phyloP scores from a whole-genome alignment of 352 stramenopile genomes.

The Phytophthora megakarya region DNA sequence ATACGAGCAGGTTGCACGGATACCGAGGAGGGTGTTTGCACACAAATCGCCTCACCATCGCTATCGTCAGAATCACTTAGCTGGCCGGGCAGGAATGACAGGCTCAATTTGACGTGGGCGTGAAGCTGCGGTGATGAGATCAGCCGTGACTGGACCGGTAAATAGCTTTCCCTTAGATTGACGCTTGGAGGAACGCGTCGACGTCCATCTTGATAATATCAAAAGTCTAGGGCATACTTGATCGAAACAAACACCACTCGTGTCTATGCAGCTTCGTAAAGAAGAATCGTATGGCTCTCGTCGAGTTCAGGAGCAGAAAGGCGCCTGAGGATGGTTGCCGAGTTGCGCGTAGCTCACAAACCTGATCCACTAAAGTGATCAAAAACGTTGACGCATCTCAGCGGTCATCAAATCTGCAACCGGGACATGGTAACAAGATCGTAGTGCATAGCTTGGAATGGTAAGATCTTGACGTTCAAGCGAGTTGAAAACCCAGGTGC shows the following conservation, averaged over 20 bases:
- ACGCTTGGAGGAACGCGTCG: background rate
- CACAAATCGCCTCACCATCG: too few species aligned
- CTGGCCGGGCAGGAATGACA: too few species aligned
- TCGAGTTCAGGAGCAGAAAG: background rate
- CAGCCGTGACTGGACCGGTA: background rate
- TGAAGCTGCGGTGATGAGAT: too few species aligned
- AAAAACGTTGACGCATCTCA: slow-evolving; percentile 9
- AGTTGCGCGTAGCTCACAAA: background rate
- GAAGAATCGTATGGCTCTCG: background rate
- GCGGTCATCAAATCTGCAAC: slow-evolving; percentile 13
- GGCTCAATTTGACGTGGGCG: too few species aligned
- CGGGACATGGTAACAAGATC: slow-evolving; percentile 1
- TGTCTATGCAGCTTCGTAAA: background rate
- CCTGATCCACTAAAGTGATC: background rate
- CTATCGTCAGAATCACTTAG: too few species aligned
- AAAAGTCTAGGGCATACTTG: slow-evolving; percentile 14
- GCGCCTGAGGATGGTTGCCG: background rate
- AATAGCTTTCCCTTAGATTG: background rate
- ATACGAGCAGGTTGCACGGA: too few species aligned
- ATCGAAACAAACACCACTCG: background rate
- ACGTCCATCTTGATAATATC: background rate
- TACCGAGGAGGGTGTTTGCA: too few species aligned
- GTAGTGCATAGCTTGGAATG: background rate
- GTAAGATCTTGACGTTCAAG: background rate
- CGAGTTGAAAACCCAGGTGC: background rate